phyloP scores from a whole-genome alignment of 257 asterid species.

The Coffea eugenioides region DNA sequence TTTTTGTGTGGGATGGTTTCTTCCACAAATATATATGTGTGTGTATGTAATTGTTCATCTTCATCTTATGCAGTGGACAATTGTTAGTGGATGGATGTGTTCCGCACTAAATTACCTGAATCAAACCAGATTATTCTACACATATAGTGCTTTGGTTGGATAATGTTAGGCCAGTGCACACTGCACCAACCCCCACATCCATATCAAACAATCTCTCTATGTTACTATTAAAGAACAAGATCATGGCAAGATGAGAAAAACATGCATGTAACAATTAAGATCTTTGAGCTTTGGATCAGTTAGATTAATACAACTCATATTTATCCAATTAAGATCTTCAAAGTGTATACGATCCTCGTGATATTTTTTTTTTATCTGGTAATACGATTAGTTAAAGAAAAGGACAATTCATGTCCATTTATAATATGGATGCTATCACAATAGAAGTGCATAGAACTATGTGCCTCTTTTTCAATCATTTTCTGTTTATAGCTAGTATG shows the following conservation, averaged over 20 bases:
- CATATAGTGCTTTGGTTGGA: background rate
- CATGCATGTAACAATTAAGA: background rate
- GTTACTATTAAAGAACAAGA: background rate
- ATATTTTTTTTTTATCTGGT: too few relatives aligned
- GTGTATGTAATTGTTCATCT: background rate
- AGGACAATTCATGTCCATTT: too few relatives aligned
- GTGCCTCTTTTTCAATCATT: too few relatives aligned
- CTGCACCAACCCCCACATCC: conserved; percentile 16
- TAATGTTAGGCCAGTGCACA: conserved; percentile 24
- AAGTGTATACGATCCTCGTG: too few relatives aligned
- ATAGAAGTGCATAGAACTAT: too few relatives aligned
- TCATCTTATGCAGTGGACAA: background rate
- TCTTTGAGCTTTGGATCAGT: background rate
- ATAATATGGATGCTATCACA: too few relatives aligned
- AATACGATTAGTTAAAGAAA: too few relatives aligned
- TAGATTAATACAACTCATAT: background rate
- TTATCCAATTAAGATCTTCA: background rate
- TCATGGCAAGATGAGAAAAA: background rate
- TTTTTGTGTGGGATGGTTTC: background rate
- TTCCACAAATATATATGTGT: background rate
- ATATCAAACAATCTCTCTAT: background rate
- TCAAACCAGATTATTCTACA: background rate
- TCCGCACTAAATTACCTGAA: conserved; percentile 2
- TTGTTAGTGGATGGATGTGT: conserved; percentile 14
- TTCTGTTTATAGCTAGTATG: too few relatives aligned